A percentile compares a stretch with the other conserved stretches of the same genome.
Conservation (phyloP, 805 yeast genomes). For the Brettanomyces custersianus region DNA sequence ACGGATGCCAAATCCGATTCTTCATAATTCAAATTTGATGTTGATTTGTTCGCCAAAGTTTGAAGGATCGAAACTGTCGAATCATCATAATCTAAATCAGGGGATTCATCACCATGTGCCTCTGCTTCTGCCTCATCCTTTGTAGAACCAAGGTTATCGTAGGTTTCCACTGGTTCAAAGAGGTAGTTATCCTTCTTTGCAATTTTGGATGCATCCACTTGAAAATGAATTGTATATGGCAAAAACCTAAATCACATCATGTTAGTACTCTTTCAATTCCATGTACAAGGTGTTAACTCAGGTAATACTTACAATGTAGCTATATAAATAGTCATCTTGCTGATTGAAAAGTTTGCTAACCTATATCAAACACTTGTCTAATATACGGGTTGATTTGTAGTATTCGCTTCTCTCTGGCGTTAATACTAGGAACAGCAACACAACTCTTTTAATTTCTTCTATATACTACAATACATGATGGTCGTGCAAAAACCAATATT, state of each 20-base stretch:
- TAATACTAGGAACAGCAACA: too few relatives aligned
- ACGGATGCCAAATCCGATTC: constrained; percentile 3
- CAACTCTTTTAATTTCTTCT: too few relatives aligned
- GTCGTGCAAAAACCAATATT: too few relatives aligned
- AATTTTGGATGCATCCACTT: constrained; percentile 24
- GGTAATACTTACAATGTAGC: constrained; percentile 54
- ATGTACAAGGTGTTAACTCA: not conserved
- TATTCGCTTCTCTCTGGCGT: too few relatives aligned
- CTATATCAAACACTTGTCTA: too few relatives aligned
- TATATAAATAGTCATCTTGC: constrained; percentile 55
- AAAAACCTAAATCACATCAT: constrained; percentile 38
- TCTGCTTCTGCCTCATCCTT: not conserved
- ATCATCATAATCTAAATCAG: constrained; percentile 5
- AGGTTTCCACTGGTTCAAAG: constrained; percentile 17
- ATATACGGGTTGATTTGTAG: too few relatives aligned
- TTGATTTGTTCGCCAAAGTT: constrained; percentile 11
- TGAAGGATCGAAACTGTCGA: constrained; percentile 19
- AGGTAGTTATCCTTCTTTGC: constrained; percentile 14
- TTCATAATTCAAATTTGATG: constrained; percentile 3
- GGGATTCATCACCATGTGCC: not conserved
- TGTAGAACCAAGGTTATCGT: not conserved
- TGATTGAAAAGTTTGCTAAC: too few relatives aligned
- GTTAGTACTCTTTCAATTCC: constrained; percentile 1
- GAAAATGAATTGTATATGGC: constrained; percentile 69
- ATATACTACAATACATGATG: too few relatives aligned